These are phyloP conservation scores for Rhododendron williamsianum DNA, from an alignment of 148 eudicot genomes.

Conservation along the genomic window DNA sequence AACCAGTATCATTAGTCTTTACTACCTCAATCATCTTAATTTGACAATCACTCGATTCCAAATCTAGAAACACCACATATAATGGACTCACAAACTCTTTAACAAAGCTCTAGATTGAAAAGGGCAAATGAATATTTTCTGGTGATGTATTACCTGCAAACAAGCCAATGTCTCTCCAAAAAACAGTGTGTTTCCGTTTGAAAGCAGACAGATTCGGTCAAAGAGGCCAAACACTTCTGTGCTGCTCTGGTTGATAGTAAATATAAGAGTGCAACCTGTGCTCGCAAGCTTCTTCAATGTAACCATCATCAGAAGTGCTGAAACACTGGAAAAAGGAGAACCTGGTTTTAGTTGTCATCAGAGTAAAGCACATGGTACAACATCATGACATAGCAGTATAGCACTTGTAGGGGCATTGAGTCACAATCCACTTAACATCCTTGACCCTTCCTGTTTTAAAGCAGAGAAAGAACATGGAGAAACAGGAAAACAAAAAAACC, in stretches of 20 bases:
- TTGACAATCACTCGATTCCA: not conserved
- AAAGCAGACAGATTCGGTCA: constrained; percentile 92
- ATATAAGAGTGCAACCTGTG: constrained; percentile 91
- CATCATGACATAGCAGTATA: not conserved
- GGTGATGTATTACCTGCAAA: constrained; percentile 64
- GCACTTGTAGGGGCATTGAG: not conserved
- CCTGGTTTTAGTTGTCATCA: not conserved
- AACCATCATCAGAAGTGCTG: constrained; percentile 99
- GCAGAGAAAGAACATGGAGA: not conserved
- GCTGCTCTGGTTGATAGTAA: constrained; percentile 94
- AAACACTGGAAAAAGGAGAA: constrained; percentile 52
- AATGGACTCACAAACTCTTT: not conserved
- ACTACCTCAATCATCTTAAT: not conserved
- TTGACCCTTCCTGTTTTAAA: constrained; percentile 1
- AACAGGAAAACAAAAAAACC: constrained; percentile 30
- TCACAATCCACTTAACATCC: not conserved
- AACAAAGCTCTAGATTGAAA: not conserved
- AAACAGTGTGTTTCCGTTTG: constrained; percentile 91
- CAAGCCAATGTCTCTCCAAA: constrained; percentile 96
- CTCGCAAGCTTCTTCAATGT: constrained; percentile 94
- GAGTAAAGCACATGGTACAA: constrained; percentile 4
- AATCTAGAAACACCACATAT: not conserved
- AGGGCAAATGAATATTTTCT: not conserved
- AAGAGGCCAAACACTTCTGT: constrained; percentile 98
- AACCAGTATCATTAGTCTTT: not conserved